phyloP scores from a whole-genome alignment of 768 basidiomycete species.

The Panaeolus cyanescens region DNA sequence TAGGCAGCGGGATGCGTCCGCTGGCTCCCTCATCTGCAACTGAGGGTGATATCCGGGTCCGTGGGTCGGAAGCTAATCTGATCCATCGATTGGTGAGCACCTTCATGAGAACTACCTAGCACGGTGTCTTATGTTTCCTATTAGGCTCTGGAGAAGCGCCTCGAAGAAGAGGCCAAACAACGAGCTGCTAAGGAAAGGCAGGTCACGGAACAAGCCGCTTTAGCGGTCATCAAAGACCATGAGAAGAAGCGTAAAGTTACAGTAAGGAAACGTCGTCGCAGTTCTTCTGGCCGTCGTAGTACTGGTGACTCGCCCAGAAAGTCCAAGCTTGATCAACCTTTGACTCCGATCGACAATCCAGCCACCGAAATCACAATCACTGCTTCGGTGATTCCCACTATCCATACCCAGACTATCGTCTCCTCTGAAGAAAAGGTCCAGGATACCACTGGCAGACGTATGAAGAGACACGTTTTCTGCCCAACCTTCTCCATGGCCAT shows the following conservation, averaged over 20 bases:
- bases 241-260: not conserved
- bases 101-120: not conserved
- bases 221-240: not conserved
- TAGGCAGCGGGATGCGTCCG: not conserved
- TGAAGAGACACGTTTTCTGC: not conserved
- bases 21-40: not conserved
- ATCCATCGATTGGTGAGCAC: not conserved
- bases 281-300: not conserved
- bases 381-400: not conserved
- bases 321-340: not conserved
- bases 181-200: not conserved
- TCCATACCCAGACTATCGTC: not conserved
- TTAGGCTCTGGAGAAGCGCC: not conserved
- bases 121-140: too few species aligned
- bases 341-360: not conserved
- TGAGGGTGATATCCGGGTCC: not conserved
- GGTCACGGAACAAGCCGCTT: not conserved
- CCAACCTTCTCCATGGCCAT: not conserved
- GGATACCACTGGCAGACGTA: not conserved
- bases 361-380: not conserved
- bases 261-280: not conserved
- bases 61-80: conserved; percentile 1
- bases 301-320: not conserved
- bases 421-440: not conserved
- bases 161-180: not conserved